These are phyloP conservation scores for Rachicladosporium sp. DNA, from an alignment of 2,329 filamentous ascomycete species.

Conservation along the genomic window DNA sequence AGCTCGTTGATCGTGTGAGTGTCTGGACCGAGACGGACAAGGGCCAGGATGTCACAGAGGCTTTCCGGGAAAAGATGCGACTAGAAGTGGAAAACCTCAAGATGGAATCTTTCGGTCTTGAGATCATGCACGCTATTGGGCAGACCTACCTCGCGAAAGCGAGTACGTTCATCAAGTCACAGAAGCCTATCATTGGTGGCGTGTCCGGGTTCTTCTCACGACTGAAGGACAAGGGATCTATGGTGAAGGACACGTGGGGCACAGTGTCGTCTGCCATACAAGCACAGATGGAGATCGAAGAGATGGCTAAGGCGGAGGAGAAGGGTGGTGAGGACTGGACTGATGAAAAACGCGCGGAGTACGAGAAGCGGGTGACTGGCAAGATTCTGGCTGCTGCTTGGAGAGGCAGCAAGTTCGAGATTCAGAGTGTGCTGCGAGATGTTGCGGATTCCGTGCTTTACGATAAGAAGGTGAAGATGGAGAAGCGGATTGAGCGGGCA, in stretches of 20 bases:
- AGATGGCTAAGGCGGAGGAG: constrained; percentile 95
- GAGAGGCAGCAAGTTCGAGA: constrained; percentile 94
- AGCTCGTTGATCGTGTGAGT: constrained; percentile 78
- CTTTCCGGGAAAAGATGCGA: constrained; percentile 87
- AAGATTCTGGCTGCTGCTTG: constrained; percentile 97
- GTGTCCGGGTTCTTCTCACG: constrained; percentile 90
- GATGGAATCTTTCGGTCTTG: constrained; percentile 96
- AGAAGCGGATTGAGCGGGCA: constrained; percentile 82
- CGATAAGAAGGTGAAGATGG: constrained; percentile 62
- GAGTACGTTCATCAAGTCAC: constrained; percentile 76
- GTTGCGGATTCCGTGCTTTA: constrained; percentile 84
- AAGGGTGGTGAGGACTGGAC: constrained; percentile 95
- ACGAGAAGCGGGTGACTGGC: constrained; percentile 87
- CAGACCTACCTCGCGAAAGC: constrained; percentile 82
- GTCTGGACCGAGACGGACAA: constrained; percentile 98
- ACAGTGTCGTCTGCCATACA: constrained; percentile 94
- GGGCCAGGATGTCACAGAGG: constrained; percentile 65
- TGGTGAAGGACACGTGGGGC: constrained; percentile 97
- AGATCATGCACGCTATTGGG: constrained; percentile 91
- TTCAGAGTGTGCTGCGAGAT: constrained; percentile 86
- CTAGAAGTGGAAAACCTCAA: constrained; percentile 96
- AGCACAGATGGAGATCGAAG: constrained; percentile 96
- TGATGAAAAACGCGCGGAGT: constrained; percentile 90
- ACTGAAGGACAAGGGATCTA: constrained; percentile 88
- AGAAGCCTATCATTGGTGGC: constrained; percentile 74